Evolutionary conservation across 805 yeast species (phyloP).

Genomic region (Torulaspora gathmanii): DNA sequence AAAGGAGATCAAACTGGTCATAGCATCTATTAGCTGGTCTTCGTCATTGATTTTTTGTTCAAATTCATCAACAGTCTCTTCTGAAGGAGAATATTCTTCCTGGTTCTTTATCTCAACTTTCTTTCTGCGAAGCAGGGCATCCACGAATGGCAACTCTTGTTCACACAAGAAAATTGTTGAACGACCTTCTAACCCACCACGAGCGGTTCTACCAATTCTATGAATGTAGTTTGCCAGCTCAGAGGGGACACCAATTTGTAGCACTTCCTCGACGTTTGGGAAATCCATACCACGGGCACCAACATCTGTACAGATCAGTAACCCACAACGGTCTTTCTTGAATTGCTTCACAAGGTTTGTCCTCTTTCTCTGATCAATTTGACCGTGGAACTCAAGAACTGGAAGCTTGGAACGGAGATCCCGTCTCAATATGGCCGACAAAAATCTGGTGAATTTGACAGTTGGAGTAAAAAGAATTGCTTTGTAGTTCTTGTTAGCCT

Average conservation of each 20-base stretch:
- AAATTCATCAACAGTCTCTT: constrained; percentile 30
- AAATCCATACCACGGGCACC: constrained; percentile 97
- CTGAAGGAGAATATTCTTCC: constrained; percentile 38
- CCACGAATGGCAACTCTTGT: constrained; percentile 53
- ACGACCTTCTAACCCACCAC: constrained; percentile 78
- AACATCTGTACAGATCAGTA: constrained; percentile 83
- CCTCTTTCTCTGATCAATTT: constrained; percentile 64
- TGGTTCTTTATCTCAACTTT: constrained; percentile 51
- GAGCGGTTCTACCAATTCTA: constrained; percentile 93
- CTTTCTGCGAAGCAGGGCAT: constrained; percentile 44
- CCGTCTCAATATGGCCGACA: constrained; percentile 41
- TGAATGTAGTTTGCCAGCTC: constrained; percentile 81
- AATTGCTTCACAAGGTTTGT: constrained; percentile 53
- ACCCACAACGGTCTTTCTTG: constrained; percentile 44
- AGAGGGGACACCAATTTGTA: constrained; percentile 74
- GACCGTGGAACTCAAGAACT: constrained; percentile 59
- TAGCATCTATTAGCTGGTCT: constrained; percentile 31
- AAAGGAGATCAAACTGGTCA: constrained; percentile 37
- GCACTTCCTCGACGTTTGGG: constrained; percentile 78
- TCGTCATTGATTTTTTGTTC: constrained; percentile 23
- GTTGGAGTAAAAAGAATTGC: constrained; percentile 83
- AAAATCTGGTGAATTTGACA: constrained; percentile 59
- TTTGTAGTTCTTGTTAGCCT: constrained; percentile 50
- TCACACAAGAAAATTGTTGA: constrained; percentile 57
- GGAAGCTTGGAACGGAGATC: constrained; percentile 30